Evolutionary conservation across 139 green algal genomes (phyloP), one percentile per base, ranked within the genome.

Genomic region (Chlorella sp.): DNA sequence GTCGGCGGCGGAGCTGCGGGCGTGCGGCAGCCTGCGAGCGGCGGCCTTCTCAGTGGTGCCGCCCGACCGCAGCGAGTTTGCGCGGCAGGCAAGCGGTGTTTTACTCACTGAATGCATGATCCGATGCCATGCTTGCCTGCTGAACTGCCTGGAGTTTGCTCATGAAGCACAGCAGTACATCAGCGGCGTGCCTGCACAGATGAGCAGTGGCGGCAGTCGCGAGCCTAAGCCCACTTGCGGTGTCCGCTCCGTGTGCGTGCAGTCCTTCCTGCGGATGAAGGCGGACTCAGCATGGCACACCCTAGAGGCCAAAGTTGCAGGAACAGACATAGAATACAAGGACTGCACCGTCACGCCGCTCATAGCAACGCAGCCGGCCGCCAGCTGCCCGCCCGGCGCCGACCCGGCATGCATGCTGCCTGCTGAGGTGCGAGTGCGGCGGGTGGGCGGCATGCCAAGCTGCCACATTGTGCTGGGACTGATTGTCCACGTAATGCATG

Each of bases 211-310:
- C n/a, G n/a, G n/a, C n/a, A n/a, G n/a, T n/a, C n/a, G n/a, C n/a
- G n/a, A n/a, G n/a, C n/a, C n/a, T n/a, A n/a, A n/a, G n/a, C n/a
- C n/a, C n/a, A n/a, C n/a, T n/a, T n/a, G n/a, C n/a, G n/a, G n/a
- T n/a, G n/a, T n/a, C n/a, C n/a, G n/a, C n/a, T n/a, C n/a, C n/a
- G n/a, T n/a, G n/a, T n/a, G n/a, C n/a, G n/a, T 83, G 69, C 91
- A 95, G 92, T 83, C 85, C 17, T 92, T 96, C 83, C 68, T 94
- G 12, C 85, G 89, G n/a, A 97, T 97, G 94, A 96, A 94, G 86
- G 89, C 90, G 1, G 91, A 96, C 67, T 69, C 82, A 0, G 93
- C 95, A 41, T 98, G 94, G 94, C 88, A 95, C 23, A 75, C 78
- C 0, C 38, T 97, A 5, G 93, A 94, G 12, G 60, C 36, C 0